A percentile compares a stretch with the other conserved stretches of the same genome.
Evolutionary conservation across 1,284 basidiomycete species (phyloP).

Genomic region (Cerrena zonata): DNA sequence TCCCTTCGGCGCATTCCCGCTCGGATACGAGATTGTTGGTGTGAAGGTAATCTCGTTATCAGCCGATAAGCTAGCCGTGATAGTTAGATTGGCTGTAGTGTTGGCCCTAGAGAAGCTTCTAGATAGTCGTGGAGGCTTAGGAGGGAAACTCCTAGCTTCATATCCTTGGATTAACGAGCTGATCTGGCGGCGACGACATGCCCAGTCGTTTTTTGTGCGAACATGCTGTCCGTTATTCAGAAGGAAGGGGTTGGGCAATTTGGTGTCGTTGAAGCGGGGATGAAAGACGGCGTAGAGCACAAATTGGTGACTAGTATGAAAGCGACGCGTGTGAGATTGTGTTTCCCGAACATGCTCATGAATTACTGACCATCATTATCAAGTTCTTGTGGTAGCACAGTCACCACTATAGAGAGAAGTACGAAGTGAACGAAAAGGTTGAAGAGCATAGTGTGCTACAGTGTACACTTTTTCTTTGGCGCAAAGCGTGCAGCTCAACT

Average conservation of each 20-base stretch:
- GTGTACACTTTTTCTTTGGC: too few species aligned
- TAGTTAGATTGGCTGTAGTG: conserved; percentile 38
- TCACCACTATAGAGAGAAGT: too few species aligned
- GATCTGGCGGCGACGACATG: conserved; percentile 45
- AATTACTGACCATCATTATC: too few species aligned
- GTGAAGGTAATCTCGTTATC: conserved; percentile 42
- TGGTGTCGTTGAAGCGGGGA: conserved; percentile 29
- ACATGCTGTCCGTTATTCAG: conserved; percentile 38
- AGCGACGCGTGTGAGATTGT: too few species aligned
- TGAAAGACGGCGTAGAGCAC: conserved; percentile 16
- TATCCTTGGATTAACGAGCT: conserved; percentile 40
- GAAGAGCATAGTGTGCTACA: too few species aligned
- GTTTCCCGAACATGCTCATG: too few species aligned
- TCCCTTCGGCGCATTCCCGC: conserved; percentile 34
- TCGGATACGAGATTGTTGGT: conserved; percentile 37
- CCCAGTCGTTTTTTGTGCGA: conserved; percentile 38
- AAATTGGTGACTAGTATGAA: too few species aligned
- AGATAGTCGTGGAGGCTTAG: conserved; percentile 35
- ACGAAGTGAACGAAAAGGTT: too few species aligned
- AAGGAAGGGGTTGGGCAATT: conserved; percentile 46
- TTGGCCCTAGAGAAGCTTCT: conserved; percentile 32
- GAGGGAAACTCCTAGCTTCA: conserved; percentile 43
- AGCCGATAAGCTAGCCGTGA: too few species aligned
- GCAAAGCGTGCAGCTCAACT: too few species aligned
- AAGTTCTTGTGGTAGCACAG: too few species aligned